Conservation (phyloP, 2,329 filamentous ascomycete genomes). For the Cladobotryum mycophilum region DNA sequence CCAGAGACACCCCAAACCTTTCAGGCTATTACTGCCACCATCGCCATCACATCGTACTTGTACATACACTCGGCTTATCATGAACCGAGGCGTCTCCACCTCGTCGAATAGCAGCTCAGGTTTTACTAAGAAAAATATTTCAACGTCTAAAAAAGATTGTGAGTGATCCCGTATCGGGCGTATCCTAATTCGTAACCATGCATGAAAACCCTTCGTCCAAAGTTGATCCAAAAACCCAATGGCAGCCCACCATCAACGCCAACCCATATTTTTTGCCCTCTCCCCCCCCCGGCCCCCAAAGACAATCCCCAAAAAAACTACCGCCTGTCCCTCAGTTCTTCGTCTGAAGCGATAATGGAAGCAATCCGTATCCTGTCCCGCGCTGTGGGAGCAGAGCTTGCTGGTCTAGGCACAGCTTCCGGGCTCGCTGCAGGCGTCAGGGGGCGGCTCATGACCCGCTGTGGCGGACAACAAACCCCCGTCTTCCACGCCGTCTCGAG, state of each 20-base stretch:
- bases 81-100: background rate
- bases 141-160: no score
- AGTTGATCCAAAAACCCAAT: no score
- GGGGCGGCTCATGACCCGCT: constrained; percentile 36
- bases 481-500: constrained; percentile 66
- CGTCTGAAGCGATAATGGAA: constrained; percentile 41
- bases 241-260: no score
- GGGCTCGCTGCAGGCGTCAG: constrained; percentile 50
- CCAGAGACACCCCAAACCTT: no score
- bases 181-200: no score
- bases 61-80: no score
- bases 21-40: no score
- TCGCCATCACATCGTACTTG: no score
- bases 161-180: no score
- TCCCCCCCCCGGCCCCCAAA: no score
- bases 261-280: background rate
- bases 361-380: constrained; percentile 56
- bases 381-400: constrained; percentile 9
- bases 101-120: background rate
- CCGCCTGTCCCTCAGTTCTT: background rate
- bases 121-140: background rate
- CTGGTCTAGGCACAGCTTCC: constrained; percentile 38
- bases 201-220: no score
- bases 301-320: background rate
- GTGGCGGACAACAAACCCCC: constrained; percentile 32